These are phyloP conservation scores for Fusarium proliferatum DNA, from an alignment of 2,329 filamentous ascomycete genomes.

Conservation along the genomic window DNA sequence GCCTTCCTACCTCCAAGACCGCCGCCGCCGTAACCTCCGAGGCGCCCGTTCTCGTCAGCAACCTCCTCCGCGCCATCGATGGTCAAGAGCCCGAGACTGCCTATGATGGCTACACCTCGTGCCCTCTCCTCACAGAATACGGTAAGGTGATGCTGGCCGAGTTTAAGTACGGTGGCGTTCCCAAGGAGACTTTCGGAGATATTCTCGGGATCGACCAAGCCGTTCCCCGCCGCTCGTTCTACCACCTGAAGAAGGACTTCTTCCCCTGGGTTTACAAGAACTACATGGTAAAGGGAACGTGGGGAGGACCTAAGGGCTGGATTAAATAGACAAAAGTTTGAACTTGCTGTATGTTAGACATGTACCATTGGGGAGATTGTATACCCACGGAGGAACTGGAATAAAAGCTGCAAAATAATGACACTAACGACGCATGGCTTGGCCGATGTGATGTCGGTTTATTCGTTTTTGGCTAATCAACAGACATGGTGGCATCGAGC, in stretches of 20 bases:
- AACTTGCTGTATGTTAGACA: slow-evolving; percentile 18
- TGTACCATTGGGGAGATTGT: slow-evolving; percentile 3
- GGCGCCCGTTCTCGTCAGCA: slow-evolving; percentile 62
- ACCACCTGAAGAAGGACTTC: slow-evolving; percentile 73
- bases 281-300: slow-evolving; percentile 70
- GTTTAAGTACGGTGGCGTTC: slow-evolving; percentile 72
- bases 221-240: slow-evolving; percentile 66
- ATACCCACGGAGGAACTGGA: slow-evolving; percentile 8
- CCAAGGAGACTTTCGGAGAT: slow-evolving; percentile 70
- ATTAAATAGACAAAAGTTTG: slow-evolving; percentile 25
- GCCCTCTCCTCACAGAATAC: slow-evolving; percentile 65
- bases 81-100: slow-evolving; percentile 56
- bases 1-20: slow-evolving; percentile 67
- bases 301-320: slow-evolving; percentile 70
- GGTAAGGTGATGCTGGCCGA: slow-evolving; percentile 73
- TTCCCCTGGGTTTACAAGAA: slow-evolving; percentile 74
- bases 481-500: not conserved
- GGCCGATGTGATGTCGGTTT: not conserved
- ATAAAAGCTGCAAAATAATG: slow-evolving; percentile 1
- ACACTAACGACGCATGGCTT: too few species aligned
- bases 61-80: slow-evolving; percentile 58
- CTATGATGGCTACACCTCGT: slow-evolving; percentile 68
- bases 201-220: slow-evolving; percentile 68
- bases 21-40: slow-evolving; percentile 64
- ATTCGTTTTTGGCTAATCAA: not conserved